Evolutionary conservation across 2,329 filamentous ascomycete species (phyloP), one percentile per base, ranked within the genome.

Genomic region (Pseudonectria foliicola): DNA sequence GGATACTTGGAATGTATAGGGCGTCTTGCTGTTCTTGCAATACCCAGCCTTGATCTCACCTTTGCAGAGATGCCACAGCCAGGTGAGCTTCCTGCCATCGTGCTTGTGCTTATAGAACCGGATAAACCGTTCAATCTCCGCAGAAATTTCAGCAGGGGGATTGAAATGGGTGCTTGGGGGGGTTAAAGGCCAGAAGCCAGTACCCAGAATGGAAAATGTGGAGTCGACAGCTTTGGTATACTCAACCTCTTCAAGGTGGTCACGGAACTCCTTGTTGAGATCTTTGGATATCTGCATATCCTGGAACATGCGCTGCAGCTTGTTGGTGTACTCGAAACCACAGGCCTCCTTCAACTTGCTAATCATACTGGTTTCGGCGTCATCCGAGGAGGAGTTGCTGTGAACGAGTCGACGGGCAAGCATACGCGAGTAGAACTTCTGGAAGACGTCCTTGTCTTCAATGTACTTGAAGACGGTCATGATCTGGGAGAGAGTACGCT

Each of bases 391-490:
- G 0, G 92, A 96, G 58, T 84, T 95, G 59, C 85, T 88, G 61
- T 95, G 87, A 13, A 98, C 92, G 36, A 98, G 68, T 52, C 92
- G 87, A 60, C 94, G 87, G 32, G 92, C 92, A 50, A 98, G 69
- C 82, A 95, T 95, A 44, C 89, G 85, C 2, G 90, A 94, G 66
- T 98, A 98, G 65, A 95, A 98, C 62, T 96, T 98, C 62, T 96
- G 92, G 74, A 98, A 98, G 5, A 98, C 93, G 55, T 98, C 92
- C 71, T 98, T 98, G 65, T 98, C 93, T 59, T 98, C 92, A 45
- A 98, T 96, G 63, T 98, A 98, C 68, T 96, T 96, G 77, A 98
- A 98, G 36, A 98, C 87, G 2, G 90, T 95, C 92, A 98, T 98
- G 53, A 98, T 92, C 60, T 95, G 86, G 13, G 78, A 80, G 21